phyloP scores from a whole-genome alignment of 495 filamentous ascomycete genomes.

The Penicillium nucicola region DNA sequence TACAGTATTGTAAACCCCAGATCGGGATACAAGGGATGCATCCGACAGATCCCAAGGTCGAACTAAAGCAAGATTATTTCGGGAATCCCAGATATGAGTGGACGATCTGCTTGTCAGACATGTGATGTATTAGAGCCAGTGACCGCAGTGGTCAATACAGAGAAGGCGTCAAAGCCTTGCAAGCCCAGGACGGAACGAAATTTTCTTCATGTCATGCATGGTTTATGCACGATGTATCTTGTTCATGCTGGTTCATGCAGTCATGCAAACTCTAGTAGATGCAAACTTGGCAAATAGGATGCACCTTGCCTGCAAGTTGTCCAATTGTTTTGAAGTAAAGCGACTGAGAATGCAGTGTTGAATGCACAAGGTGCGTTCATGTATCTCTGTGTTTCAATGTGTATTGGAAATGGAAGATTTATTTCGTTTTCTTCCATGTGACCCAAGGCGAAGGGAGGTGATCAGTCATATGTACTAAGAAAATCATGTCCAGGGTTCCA shows the following conservation, averaged over 20 bases:
- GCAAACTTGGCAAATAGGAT: not conserved
- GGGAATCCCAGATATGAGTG: not conserved
- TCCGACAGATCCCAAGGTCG: slow-evolving; percentile 1
- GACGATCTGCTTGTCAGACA: not conserved
- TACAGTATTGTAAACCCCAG: not conserved
- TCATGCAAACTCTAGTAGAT: not conserved
- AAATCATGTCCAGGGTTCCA: too few species aligned
- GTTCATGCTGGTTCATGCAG: slow-evolving; percentile 9
- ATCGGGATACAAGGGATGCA: slow-evolving; percentile 9
- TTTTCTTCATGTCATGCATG: not conserved
- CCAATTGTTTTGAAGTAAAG: not conserved
- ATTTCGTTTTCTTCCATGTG: too few species aligned
- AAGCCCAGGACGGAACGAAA: not conserved
- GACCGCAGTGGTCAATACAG: not conserved
- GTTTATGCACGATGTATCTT: not conserved
- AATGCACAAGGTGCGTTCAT: too few species aligned
- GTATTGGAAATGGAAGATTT: too few species aligned
- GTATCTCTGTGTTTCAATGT: too few species aligned
- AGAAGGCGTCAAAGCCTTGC: not conserved
- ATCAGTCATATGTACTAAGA: too few species aligned
- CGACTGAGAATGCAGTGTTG: too few species aligned
- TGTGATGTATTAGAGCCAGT: not conserved
- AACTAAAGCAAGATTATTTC: not conserved
- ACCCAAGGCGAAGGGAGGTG: too few species aligned
- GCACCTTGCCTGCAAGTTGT: not conserved